A percentile compares a stretch with the other conserved stretches of the same genome.
These are phyloP conservation scores for Bonia amplexicaulis DNA, from an alignment of 176 grass and related monocot genomes.

Conservation along the genomic window DNA sequence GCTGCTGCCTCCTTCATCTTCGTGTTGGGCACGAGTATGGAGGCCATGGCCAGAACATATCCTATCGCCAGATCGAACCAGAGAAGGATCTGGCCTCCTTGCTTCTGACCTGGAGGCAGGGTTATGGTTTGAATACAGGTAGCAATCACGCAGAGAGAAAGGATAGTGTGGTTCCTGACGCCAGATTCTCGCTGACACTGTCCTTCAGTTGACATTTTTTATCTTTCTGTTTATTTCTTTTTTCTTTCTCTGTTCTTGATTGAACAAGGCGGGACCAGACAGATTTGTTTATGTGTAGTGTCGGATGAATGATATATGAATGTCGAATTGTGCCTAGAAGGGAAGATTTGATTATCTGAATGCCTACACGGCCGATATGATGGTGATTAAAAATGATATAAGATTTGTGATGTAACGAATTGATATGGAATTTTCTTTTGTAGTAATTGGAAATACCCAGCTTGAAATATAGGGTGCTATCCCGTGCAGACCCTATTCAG, in stretches of 20 bases:
- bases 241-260: background rate
- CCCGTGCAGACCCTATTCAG: constrained; percentile 12
- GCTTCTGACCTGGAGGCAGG: background rate
- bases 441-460: background rate
- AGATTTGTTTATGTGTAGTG: background rate
- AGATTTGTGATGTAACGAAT: background rate
- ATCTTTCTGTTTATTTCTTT: background rate
- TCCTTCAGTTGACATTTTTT: constrained; percentile 5
- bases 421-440: background rate
- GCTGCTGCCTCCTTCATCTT: background rate
- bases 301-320: background rate
- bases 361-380: background rate
- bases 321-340: background rate
- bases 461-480: background rate
- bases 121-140: background rate
- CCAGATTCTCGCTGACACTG: background rate
- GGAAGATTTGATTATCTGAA: background rate
- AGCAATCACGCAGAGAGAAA: background rate
- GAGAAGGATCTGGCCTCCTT: background rate
- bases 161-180: background rate
- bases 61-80: background rate
- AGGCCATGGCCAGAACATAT: background rate
- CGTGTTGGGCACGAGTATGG: background rate
- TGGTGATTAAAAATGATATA: background rate
- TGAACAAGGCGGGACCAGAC: background rate